Base-by-base conservation (phyloP, 208 protist genomes). In the Spongospora subterranea region DNA sequence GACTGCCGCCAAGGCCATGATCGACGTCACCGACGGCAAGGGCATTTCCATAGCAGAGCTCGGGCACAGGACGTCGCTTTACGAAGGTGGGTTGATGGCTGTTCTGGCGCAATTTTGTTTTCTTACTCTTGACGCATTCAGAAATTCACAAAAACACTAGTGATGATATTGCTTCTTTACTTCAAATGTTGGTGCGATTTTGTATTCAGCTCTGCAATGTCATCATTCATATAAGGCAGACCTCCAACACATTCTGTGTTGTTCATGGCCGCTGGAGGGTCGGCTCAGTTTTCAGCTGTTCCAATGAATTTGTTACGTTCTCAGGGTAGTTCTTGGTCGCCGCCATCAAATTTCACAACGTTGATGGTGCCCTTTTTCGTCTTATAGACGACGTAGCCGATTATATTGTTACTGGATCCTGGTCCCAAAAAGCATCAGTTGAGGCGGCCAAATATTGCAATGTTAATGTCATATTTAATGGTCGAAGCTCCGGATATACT, bases 401-500 rank as follows among this genome's bases (percentile, higher is more conserved):
- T 35, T 82, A 82, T 43, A 35, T 82, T 82, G 71, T 82, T 43
- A 39, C 71, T n/a, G 71, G 71, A 43, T 82, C 71, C 6, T 82
- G 71, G 71, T 82, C 71, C 35, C 6, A 82, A 43, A 82, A 82
- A 35, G 71, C 71, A 43, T 6, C 71, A 35, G 40, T 43, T 20
- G 71, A 82, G n/a, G 71, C 71, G n/a, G 6, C n/a, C 13, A 82
- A 82, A 43, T 82, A 82, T 43, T 6, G 17, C n/a, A 35, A 82
- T n/a, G 71, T 82, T n/a, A 82, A 82, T 43, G n/a, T 82, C 35
- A n/a, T 82, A 20, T 82, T 45, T n/a, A 17, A 35, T 35, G 71
- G 71, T 6, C 6, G 35, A n/a, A n/a, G 13, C 6, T 43, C n/a
- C 13, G 6, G 71, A 6, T 82, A 82, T 82, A 82, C 6, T 6